Conservation (phyloP, 495 filamentous ascomycete genomes). For the Cryomyces antarcticus region DNA sequence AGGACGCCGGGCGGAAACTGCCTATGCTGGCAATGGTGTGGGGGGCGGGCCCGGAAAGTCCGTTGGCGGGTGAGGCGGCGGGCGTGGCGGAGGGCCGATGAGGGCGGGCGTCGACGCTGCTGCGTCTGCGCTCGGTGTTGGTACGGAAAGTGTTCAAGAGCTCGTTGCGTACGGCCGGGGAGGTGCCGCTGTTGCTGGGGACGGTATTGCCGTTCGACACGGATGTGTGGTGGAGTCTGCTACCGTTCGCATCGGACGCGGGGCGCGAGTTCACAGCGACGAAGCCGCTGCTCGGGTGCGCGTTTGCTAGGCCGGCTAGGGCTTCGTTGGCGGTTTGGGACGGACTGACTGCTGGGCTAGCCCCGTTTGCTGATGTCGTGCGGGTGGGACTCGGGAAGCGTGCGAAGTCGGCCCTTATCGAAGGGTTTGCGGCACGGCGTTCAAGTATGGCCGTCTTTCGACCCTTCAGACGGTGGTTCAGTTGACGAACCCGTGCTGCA, state of each 20-base stretch:
- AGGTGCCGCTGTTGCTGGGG: conserved; percentile 28
- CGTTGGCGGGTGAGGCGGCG: not conserved
- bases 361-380: conserved; percentile 15
- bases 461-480: conserved; percentile 62
- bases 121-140: conserved; percentile 27
- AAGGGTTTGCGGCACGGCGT: conserved; percentile 18
- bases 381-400: conserved; percentile 19
- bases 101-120: conserved; percentile 2
- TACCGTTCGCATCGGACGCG: conserved; percentile 7
- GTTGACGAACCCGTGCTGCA: conserved; percentile 56
- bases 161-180: conserved; percentile 29
- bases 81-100: not conserved
- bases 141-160: conserved; percentile 38
- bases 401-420: conserved; percentile 3
- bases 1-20: not conserved
- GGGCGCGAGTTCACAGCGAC: conserved; percentile 35
- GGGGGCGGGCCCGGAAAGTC: not conserved
- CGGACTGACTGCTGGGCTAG: conserved; percentile 6
- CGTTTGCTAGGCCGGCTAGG: no score
- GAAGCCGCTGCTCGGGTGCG: conserved; percentile 28
- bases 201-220: not conserved
- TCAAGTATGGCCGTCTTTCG: conserved; percentile 50
- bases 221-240: not conserved
- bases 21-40: not conserved
- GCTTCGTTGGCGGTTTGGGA: conserved; percentile 12